phyloP scores from a whole-genome alignment of 306 rosid genomes.

The Nissolia schottii region DNA sequence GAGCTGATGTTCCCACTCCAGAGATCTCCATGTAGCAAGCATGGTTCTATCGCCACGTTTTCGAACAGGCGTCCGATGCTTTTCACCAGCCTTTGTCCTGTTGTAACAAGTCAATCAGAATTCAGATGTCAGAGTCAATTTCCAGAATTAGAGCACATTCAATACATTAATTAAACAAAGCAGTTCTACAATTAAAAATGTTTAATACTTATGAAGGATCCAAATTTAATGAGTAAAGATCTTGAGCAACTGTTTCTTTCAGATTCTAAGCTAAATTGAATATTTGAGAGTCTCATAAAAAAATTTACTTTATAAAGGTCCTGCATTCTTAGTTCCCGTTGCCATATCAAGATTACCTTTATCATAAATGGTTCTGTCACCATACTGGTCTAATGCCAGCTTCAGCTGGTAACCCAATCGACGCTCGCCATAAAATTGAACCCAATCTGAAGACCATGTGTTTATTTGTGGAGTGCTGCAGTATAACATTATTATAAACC shows the following conservation, averaged over 20 bases:
- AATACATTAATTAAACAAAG: neutral
- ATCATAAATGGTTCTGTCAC: constrained; percentile 64
- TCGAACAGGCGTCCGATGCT: constrained; percentile 67
- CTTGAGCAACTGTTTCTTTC: neutral
- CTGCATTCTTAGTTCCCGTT: neutral
- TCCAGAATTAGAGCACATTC: neutral
- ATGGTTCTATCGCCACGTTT: constrained; percentile 63
- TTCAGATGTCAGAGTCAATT: neutral
- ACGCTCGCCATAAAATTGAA: constrained; percentile 76
- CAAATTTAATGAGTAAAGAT: neutral
- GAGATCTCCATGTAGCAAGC: constrained; percentile 91
- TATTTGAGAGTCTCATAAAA: neutral
- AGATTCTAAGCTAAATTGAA: neutral
- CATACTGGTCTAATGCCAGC: constrained; percentile 59
- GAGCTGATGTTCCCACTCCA: constrained; percentile 95
- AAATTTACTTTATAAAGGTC: neutral
- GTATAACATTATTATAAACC: neutral
- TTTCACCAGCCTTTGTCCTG: constrained; percentile 80
- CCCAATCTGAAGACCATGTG: constrained; percentile 90
- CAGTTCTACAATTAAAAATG: neutral
- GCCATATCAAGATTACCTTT: constrained; percentile 48
- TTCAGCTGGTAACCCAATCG: constrained; percentile 85
- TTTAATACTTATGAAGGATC: neutral
- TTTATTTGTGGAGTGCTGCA: constrained; percentile 90
- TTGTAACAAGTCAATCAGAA: constrained; percentile 8